phyloP scores from a whole-genome alignment of 169 alveolate species.

The Eimeria zaria region DNA sequence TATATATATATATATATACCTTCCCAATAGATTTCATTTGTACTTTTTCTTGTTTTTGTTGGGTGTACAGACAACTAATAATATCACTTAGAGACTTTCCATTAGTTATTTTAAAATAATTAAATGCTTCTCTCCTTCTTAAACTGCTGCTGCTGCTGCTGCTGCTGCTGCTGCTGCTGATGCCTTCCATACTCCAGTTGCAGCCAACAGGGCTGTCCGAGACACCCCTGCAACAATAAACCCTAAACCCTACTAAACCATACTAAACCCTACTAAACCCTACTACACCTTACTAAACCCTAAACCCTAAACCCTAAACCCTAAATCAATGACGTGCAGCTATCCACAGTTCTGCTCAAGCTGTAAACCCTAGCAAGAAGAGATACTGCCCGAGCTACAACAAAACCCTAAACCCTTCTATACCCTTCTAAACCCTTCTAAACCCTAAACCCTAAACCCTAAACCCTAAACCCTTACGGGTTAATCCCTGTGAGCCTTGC shows the following conservation, averaged over 20 bases:
- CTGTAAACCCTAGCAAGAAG: not conserved
- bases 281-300: not conserved
- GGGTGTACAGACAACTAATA: not conserved
- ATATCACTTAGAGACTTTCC: not conserved
- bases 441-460: not conserved
- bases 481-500: not conserved
- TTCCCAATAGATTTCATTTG: not conserved
- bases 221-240: too few species aligned
- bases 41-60: not conserved
- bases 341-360: too few species aligned
- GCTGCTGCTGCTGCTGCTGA: too few species aligned
- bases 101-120: not conserved
- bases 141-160: too few species aligned
- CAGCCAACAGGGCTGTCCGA: too few species aligned
- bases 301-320: constrained; percentile 9
- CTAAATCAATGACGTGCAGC: not conserved
- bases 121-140: not conserved
- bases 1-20: too few species aligned
- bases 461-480: constrained; percentile 24
- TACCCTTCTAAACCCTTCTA: too few species aligned
- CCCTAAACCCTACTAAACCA: too few species aligned
- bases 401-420: not conserved
- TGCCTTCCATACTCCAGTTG: too few species aligned
- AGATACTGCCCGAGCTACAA: not conserved
- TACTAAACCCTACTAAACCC: not conserved